Evolutionary conservation across 2,329 filamentous ascomycete species (phyloP).

Genomic region (Apiospora hydei): DNA sequence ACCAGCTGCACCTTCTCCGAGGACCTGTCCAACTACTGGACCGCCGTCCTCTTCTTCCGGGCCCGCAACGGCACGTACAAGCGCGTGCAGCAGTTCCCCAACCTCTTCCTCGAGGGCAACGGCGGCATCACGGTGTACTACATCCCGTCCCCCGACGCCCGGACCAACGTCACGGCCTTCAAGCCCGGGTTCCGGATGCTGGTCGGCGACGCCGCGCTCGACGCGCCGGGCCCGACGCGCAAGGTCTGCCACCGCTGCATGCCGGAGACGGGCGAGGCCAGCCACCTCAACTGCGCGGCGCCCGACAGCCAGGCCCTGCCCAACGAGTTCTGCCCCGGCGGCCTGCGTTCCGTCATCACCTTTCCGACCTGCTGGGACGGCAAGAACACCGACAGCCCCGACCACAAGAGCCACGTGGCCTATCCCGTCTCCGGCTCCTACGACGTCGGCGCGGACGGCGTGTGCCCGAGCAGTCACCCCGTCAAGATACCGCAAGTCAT

Average conservation of each 20-base stretch:
- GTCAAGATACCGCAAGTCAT: slow-evolving; percentile 48
- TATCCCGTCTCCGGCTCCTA: slow-evolving; percentile 50
- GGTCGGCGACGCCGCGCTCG: slow-evolving; percentile 38
- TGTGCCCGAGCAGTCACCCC: slow-evolving; percentile 39
- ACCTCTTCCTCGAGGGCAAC: slow-evolving; percentile 40
- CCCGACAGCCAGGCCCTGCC: slow-evolving; percentile 40
- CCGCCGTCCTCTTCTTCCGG: slow-evolving; percentile 49
- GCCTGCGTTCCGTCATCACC: slow-evolving; percentile 51
- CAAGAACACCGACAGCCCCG: slow-evolving; percentile 52
- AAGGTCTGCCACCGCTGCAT: slow-evolving; percentile 10
- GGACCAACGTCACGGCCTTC: slow-evolving; percentile 43
- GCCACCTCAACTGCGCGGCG: slow-evolving; percentile 31
- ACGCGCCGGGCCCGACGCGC: slow-evolving; percentile 24
- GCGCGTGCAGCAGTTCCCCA: slow-evolving; percentile 41
- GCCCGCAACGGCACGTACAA: slow-evolving; percentile 48
- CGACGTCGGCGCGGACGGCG: slow-evolving; percentile 38
- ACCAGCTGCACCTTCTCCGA: slow-evolving; percentile 51
- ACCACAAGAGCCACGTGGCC: slow-evolving; percentile 59
- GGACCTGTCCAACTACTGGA: slow-evolving; percentile 52
- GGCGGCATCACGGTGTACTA: slow-evolving; percentile 45
- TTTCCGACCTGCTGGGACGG: slow-evolving; percentile 64
- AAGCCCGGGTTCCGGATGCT: slow-evolving; percentile 43
- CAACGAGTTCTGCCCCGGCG: slow-evolving; percentile 41
- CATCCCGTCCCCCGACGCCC: slow-evolving; percentile 39
- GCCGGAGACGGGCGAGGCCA: slow-evolving; percentile 45